Evolutionary conservation across 2,329 filamentous ascomycete species (phyloP).

Genomic region (Nannizzia gypsea): DNA sequence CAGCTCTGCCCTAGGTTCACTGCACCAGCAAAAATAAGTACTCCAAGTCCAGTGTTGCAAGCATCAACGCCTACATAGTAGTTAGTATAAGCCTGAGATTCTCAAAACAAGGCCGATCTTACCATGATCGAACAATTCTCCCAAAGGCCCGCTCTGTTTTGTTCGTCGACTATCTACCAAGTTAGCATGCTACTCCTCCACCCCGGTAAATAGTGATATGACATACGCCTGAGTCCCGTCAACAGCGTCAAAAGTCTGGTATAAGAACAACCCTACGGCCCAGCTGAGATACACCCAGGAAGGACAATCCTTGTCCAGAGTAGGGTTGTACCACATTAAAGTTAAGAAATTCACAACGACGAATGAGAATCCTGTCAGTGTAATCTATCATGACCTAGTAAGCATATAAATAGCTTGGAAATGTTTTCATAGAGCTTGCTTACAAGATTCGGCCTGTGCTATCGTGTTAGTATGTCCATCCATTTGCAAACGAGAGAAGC

Average conservation of each 20-base stretch:
- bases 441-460: slow-evolving; percentile 44
- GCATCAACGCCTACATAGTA: slow-evolving; percentile 64
- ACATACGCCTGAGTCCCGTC: slow-evolving; percentile 83
- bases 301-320: slow-evolving; percentile 83
- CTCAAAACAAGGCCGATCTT: slow-evolving; percentile 7
- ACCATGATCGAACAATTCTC: slow-evolving; percentile 95
- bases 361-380: slow-evolving; percentile 79
- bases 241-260: slow-evolving; percentile 97
- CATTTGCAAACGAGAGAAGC: background rate
- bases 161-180: slow-evolving; percentile 57
- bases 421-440: slow-evolving; percentile 2
- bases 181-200: slow-evolving; percentile 10
- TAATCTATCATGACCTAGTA: slow-evolving; percentile 56
- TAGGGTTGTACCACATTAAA: slow-evolving; percentile 91
- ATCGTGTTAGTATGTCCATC: background rate
- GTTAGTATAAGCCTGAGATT: background rate
- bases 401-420: background rate
- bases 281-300: slow-evolving; percentile 90
- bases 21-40: slow-evolving; percentile 77
- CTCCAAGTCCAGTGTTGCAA: slow-evolving; percentile 87
- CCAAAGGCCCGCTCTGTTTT: slow-evolving; percentile 79
- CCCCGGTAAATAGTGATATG: slow-evolving; percentile 16
- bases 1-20: slow-evolving; percentile 91
- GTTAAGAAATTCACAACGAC: slow-evolving; percentile 82
- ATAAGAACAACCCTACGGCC: slow-evolving; percentile 80